These are phyloP conservation scores for Colletotrichum acutatum DNA, from an alignment of 2,329 filamentous ascomycete genomes.

Conservation along the genomic window DNA sequence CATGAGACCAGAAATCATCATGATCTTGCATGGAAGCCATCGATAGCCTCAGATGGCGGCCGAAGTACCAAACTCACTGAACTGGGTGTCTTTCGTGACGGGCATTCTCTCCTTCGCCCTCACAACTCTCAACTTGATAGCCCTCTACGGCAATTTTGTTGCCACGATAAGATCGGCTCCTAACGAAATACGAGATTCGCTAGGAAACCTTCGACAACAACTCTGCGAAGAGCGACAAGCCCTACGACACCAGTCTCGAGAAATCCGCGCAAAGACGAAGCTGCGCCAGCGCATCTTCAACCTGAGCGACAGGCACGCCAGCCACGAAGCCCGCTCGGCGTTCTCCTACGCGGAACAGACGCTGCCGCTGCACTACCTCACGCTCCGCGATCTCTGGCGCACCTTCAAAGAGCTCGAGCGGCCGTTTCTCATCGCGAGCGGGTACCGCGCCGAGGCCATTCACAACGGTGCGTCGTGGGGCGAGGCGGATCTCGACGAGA, in stretches of 20 bases:
- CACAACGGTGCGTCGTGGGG: slow-evolving; percentile 28
- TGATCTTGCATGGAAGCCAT: neutral
- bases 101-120: slow-evolving; percentile 31
- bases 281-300: neutral
- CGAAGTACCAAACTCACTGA: slow-evolving; percentile 29
- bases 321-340: slow-evolving; percentile 14
- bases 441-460: slow-evolving; percentile 27
- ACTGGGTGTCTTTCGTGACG: slow-evolving; percentile 31
- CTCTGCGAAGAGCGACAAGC: slow-evolving; percentile 31
- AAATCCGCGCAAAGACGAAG: slow-evolving; percentile 20
- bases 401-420: slow-evolving; percentile 30
- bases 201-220: slow-evolving; percentile 30
- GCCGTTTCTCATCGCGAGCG: slow-evolving; percentile 29
- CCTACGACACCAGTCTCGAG: slow-evolving; percentile 25
- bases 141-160: slow-evolving; percentile 29
- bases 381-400: slow-evolving; percentile 30
- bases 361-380: slow-evolving; percentile 26
- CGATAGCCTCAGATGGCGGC: slow-evolving; percentile 1
- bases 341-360: slow-evolving; percentile 26
- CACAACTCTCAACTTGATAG: slow-evolving; percentile 29
- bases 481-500: slow-evolving; percentile 30
- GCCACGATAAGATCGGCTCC: slow-evolving; percentile 23
- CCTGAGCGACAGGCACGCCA: slow-evolving; percentile 3
- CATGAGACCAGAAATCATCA: neutral
- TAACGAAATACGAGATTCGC: slow-evolving; percentile 16